Evolutionary conservation across 2,329 filamentous ascomycete genomes (phyloP), one percentile per base, ranked within the genome.

Genomic region (Erysiphe pulchra): DNA sequence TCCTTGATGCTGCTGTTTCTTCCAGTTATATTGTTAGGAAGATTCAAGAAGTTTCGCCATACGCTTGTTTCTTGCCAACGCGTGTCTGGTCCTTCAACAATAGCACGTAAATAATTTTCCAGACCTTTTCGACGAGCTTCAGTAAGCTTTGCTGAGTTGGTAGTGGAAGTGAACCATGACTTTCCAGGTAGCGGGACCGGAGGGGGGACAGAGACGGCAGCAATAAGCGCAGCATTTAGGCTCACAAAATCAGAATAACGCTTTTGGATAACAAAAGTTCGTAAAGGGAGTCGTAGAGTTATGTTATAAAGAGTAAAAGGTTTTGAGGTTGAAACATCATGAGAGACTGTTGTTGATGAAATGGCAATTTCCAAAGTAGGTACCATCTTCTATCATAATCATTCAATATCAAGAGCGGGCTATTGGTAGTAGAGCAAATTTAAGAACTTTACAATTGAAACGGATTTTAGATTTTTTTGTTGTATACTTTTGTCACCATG

Each of bases 221-320:
- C 63, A 17, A 67, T 65, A 9, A 92, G 68, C 4, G 69, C 62
- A 30, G 65, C 60, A 62, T 90, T 73, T 14, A 92, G 73, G 42
- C 66, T 59, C 46, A 66, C 64, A 57, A 90, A 90, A 58, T 90
- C 82, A 45, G 77, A 83, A 65, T 87, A 92, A 54, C 82, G 79
- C 61, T 86, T 87, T 55, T 77, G 74, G 5, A 85, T 67, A 51
- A 80, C 77, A 54, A 78, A 80, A 4, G 79, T 80, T 42, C 79
- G 75, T 13, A 87, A 69, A 0, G 82, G 81, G 1, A 85, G 74
- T 44, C 80, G 75, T 48, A 90, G 67, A 18, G 74, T 76, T 60
- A 86, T 77, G 59, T 82, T 81, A 65, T 86, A 87, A 51, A 78
- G 69, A 0, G 80, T 86, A 60, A 75, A 84, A 50, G 69, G 66